Evolutionary conservation across 2,329 filamentous ascomycete genomes (phyloP), one percentile per base, ranked within the genome.

Genomic region (Fulvia fulva): DNA sequence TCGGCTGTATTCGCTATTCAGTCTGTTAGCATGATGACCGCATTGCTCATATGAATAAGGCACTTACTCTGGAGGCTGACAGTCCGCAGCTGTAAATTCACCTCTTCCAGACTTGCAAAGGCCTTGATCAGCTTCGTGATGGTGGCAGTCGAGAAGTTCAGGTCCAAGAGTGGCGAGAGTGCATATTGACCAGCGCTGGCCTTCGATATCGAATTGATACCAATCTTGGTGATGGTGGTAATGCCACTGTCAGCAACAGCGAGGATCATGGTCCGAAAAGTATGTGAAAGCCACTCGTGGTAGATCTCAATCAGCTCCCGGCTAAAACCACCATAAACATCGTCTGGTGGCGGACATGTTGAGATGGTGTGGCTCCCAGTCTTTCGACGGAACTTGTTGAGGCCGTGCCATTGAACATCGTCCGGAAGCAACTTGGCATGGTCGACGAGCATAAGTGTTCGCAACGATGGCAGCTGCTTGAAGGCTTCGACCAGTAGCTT

Each of bases 401-500:
- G 43, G 12, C 66, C 64, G 32, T 63, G 56, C 26, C 63, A 59
- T n/a, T 66, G 59, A n/a, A 56, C 56, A 37, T 44, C 50, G 5
- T 21, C 22, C 3, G 56, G 59, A 1, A 61, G 23, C 19, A 37
- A 47, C 41, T 56, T 54, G 25, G 53, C 34, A 28, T 65, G 21
- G 34, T 60, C 60, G 37, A 67, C 54, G 9, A 59, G 22, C 5
- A 47, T 58, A 22, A 65, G 52, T 28, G 26, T 23, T 11, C 44
- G 41, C 12, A 70, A 51, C 3, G 51, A 49, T 5, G 61, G 58
- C 2, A 71, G 63, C 12, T 59, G 51, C 12, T 47, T 51, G 57
- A 71, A 66, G 1, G 67, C 66, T n/a, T 65, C 60, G 7, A 56
- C 58, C 22, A 71, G 60, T 25, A 65, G 57, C 16, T 56, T 25